These are phyloP conservation scores for Corinectria fuckeliana DNA, from an alignment of 2,329 filamentous ascomycete species.

Conservation along the genomic window DNA sequence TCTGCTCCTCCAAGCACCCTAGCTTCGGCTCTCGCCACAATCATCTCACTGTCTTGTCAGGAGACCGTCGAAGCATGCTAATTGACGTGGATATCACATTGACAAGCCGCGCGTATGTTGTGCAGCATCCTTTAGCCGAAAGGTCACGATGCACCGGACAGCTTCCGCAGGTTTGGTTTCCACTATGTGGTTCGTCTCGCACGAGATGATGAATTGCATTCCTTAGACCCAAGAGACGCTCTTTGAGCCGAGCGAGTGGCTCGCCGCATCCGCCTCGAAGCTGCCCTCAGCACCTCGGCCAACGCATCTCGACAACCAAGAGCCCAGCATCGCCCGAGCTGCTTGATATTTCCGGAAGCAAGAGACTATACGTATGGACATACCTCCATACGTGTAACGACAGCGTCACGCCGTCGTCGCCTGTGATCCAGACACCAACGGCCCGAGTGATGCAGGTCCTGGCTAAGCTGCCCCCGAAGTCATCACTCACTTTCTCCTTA, in stretches of 20 bases:
- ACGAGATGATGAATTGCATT: constrained; percentile 17
- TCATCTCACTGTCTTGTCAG: constrained; percentile 11
- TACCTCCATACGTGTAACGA: constrained; percentile 14
- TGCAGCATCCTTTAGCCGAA: constrained; percentile 15
- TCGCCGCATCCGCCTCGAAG: constrained; percentile 5
- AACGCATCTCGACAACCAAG: neutral
- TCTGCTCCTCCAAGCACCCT: neutral
- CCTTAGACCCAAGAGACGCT: constrained; percentile 14
- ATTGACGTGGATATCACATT: constrained; percentile 6
- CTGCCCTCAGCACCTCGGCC: neutral
- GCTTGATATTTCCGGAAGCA: constrained; percentile 6
- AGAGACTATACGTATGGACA: constrained; percentile 6
- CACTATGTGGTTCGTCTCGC: constrained; percentile 17
- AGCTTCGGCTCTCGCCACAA: constrained; percentile 11
- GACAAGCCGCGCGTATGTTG: constrained; percentile 6
- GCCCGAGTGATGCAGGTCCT: constrained; percentile 7
- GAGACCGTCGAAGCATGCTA: constrained; percentile 12
- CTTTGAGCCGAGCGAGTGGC: constrained; percentile 14
- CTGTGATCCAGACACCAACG: constrained; percentile 1
- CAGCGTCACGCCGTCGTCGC: constrained; percentile 3
- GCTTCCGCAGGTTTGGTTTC: constrained; percentile 10
- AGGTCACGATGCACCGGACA: neutral
- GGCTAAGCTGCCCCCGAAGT: neutral
- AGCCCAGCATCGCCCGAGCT: neutral
- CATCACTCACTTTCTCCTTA: constrained; percentile 10